Evolutionary conservation across 2,329 filamentous ascomycete species (phyloP), one percentile per base, ranked within the genome.

Genomic region (Aspergillus quadricinctus): DNA sequence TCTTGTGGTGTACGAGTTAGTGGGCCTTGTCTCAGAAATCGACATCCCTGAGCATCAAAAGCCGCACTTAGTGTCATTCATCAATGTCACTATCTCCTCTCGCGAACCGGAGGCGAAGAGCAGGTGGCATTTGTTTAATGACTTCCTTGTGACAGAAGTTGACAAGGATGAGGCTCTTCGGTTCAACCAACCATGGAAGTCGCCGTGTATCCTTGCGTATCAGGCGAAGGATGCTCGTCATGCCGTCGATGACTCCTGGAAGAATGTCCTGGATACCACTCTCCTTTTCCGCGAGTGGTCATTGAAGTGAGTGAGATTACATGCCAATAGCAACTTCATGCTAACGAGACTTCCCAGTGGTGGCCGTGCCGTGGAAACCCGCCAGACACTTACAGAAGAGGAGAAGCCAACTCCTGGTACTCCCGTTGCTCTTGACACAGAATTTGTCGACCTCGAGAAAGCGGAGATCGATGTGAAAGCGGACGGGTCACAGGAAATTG

Each of bases 391-490:
- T 52, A 73, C 55, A 37, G 62, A 65, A 21, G 66, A 85, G 0
- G 92, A 97, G 73, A 80, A 80, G 6, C 91, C 90, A 1, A 81
- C 82, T 0, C 81, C 87, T 0, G 84, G 87, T 14, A 91, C 86
- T 1, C 88, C 94, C 10, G 84, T 97, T 48, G 94, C 92, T 0
- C 85, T 99, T 4, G 94, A 99, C 69, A 96, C 95, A 0, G 94
- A 99, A 72, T 99, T 99, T 64, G 95, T 99, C 7, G 88, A 92
- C 23, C 83, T 97, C 1, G 89, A 95, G 62, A 89, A 94, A 63
- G 91, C 94, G 49, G 93, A 97, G 70, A 96, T 97, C 53, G 91
- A 97, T 68, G 91, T 99, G 77, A 96, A 95, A 71, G 92, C 93
- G 3, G 92, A 97, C 62, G 94, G 94, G 23, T 90, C 91, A 43